phyloP scores from a whole-genome alignment of 139 green algal genomes.

The Helicosporidium sp. region DNA sequence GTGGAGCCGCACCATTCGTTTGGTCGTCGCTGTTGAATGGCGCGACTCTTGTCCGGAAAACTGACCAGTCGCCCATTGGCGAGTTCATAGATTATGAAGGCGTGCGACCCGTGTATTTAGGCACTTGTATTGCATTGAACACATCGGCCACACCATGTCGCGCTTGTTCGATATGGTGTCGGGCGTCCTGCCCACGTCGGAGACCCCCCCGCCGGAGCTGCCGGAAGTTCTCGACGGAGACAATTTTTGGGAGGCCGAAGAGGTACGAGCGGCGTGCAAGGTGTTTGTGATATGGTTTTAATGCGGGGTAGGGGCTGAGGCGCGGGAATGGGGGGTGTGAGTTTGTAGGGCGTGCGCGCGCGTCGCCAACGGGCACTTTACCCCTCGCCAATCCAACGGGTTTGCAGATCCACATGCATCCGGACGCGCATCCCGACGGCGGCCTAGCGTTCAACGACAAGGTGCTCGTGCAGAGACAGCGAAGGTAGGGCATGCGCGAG shows the following conservation, averaged over 20 bases:
- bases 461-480: conserved; percentile 41
- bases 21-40: too few relatives aligned
- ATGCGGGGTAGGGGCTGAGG: not conserved
- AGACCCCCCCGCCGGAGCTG: not conserved
- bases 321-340: not conserved
- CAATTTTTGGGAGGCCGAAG: conserved; percentile 2
- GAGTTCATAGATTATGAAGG: too few relatives aligned
- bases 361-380: too few relatives aligned
- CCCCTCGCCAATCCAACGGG: not conserved
- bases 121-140: too few relatives aligned
- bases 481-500: too few relatives aligned
- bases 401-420: conserved; percentile 34
- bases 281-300: too few relatives aligned
- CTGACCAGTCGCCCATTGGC: too few relatives aligned
- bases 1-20: too few relatives aligned
- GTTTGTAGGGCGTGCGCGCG: not conserved
- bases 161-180: not conserved
- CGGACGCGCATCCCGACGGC: conserved; percentile 39
- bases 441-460: conserved; percentile 38
- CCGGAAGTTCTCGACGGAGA: not conserved
- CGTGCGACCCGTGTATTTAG: too few relatives aligned
- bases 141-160: too few relatives aligned
- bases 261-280: conserved; percentile 1
- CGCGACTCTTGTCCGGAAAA: too few relatives aligned
- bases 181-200: not conserved